Evolutionary conservation across 169 alveolate species (phyloP), one percentile per base, ranked within the genome.

Genomic region (Eimeria tenella): DNA sequence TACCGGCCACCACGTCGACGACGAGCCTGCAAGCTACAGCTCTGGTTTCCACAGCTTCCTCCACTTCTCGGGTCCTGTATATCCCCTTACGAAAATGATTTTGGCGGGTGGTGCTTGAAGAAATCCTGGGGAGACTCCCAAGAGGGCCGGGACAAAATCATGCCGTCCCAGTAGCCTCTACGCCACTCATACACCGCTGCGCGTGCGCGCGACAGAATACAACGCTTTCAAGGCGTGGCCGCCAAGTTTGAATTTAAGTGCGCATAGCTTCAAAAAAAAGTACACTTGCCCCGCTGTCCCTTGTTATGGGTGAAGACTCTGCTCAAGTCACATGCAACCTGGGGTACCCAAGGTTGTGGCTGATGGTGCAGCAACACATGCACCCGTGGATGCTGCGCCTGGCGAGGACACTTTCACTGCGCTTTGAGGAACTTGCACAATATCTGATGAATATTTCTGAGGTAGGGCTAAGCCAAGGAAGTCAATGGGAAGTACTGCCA

Each of bases 281-380:
- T 5, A 25, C 2, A 55, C 21, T 58, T 13, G n/a, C 60, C 91
- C 17, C 15, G 25, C 15, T 68, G 71, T 49, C 55, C 19, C n/a
- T 42, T 1, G 50, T 60, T 58, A 17, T 19, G 4, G 49, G 13
- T 83, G 58, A 42, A 52, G n/a, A 31, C 9, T 4, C 50, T 58
- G 17, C 56, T 19, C 52, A 17, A 79, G 49, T 31, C 63, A 31
- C 79, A 83, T 83, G 91, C 91, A 83, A 49, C 60, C 79, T 82
- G 90, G 23, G 68, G 55, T 50, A 49, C 52, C 42, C 90, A 6
- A 49, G 11, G 56, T 11, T 25, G 77, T 62, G 79, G 91, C 91
- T 83, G 91, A 83, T 10, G 91, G 91, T 83, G 91, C 91, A 83
- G 77, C 52, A 55, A 55, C 79, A 70, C 91, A 62, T 83, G 91